Conservation (phyloP, 495 filamentous ascomycete species). For the Neurospora cerealis region DNA sequence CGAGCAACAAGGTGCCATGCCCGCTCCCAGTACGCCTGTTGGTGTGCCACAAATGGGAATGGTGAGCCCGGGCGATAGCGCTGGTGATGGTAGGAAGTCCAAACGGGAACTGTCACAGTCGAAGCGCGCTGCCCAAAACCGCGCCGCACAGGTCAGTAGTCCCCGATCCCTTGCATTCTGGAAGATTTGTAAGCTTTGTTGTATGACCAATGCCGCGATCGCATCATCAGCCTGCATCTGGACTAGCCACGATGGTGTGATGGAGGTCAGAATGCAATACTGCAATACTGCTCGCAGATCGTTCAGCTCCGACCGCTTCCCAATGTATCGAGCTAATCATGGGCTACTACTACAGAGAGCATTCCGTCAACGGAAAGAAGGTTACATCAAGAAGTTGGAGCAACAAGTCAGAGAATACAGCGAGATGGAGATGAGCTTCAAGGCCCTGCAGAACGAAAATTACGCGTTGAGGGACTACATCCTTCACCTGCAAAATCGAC, state of each 20-base stretch:
- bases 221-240: background rate
- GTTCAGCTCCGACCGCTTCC: background rate
- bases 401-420: constrained; percentile 74
- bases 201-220: background rate
- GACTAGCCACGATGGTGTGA: background rate
- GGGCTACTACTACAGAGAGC: constrained; percentile 53
- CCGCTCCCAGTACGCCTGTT: constrained; percentile 11
- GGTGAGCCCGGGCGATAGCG: constrained; percentile 14
- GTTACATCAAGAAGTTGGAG: constrained; percentile 94
- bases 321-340: background rate
- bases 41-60: constrained; percentile 2
- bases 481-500: constrained; percentile 77
- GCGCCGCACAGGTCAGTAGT: constrained; percentile 77
- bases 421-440: constrained; percentile 57
- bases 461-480: constrained; percentile 86
- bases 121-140: constrained; percentile 93
- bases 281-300: background rate
- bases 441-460: constrained; percentile 74
- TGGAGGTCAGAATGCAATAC: background rate
- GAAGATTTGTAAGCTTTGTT: background rate
- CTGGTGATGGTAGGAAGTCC: constrained; percentile 33
- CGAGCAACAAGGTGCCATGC: constrained; percentile 14
- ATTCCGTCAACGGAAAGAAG: constrained; percentile 95
- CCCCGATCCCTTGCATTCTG: background rate
- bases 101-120: constrained; percentile 90